Evolutionary conservation across 2,329 filamentous ascomycete species (phyloP).

Genomic region (Gliomastix tumulicola): DNA sequence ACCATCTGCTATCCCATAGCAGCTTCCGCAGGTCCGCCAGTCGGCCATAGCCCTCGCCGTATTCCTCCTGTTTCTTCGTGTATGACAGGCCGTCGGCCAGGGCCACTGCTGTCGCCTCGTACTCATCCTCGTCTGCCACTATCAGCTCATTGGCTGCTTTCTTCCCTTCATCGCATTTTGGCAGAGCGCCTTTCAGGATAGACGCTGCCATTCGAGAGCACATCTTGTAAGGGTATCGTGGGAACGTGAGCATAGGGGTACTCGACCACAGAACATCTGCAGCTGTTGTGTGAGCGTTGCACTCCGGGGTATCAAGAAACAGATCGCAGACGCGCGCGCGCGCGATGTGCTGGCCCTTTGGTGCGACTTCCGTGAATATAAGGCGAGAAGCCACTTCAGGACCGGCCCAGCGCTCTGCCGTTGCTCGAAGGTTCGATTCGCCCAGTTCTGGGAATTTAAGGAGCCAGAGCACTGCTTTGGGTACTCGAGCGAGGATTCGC

Average conservation of each 20-base stretch:
- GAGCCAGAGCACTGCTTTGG: slow-evolving; percentile 89
- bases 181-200: slow-evolving; percentile 83
- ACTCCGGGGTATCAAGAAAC: slow-evolving; percentile 95
- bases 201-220: slow-evolving; percentile 97
- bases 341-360: slow-evolving; percentile 89
- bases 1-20: slow-evolving; percentile 78
- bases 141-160: slow-evolving; percentile 70
- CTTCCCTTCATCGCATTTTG: slow-evolving; percentile 60
- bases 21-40: slow-evolving; percentile 73
- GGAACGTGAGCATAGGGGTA: slow-evolving; percentile 83
- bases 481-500: slow-evolving; percentile 76
- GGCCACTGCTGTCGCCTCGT: slow-evolving; percentile 69
- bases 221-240: slow-evolving; percentile 96
- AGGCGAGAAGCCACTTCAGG: slow-evolving; percentile 79
- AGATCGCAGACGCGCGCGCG: slow-evolving; percentile 88
- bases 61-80: slow-evolving; percentile 28
- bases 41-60: slow-evolving; percentile 56
- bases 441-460: slow-evolving; percentile 94
- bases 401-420: slow-evolving; percentile 77
- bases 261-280: slow-evolving; percentile 96
- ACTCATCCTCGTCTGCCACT: slow-evolving; percentile 69
- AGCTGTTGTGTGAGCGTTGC: slow-evolving; percentile 95
- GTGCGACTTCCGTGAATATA: slow-evolving; percentile 92
- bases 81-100: slow-evolving; percentile 62
- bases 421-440: slow-evolving; percentile 75